These are phyloP conservation scores for Pulveroboletus frians DNA, from an alignment of 768 basidiomycete genomes.

Conservation along the genomic window DNA sequence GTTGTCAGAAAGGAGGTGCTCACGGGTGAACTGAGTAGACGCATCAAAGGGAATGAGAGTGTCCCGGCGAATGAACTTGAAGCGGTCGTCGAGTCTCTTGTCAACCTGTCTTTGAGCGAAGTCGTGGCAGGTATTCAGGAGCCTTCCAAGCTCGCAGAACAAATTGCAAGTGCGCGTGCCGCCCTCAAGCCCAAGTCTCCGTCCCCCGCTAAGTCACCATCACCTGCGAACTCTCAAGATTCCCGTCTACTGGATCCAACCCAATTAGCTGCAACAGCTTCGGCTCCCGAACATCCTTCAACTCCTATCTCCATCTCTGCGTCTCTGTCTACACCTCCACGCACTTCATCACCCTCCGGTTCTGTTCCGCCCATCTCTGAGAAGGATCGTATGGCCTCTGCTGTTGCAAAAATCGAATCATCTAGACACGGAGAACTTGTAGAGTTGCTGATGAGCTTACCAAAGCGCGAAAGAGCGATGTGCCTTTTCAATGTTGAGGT, in stretches of 20 bases:
- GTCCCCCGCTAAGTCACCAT: conserved; percentile 48
- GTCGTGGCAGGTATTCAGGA: conserved; percentile 76
- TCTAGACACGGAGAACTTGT: conserved; percentile 59
- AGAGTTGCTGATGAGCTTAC: conserved; percentile 77
- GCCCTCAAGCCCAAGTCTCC: conserved; percentile 33
- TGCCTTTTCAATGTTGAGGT: conserved; percentile 86
- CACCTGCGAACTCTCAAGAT: conserved; percentile 59
- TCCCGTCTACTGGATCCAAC: conserved; percentile 64
- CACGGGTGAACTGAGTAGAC: conserved; percentile 74
- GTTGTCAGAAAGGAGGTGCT: conserved; percentile 85
- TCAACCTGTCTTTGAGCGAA: conserved; percentile 65
- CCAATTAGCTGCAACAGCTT: conserved; percentile 67
- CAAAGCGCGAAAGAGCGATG: conserved; percentile 85
- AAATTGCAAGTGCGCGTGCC: conserved; percentile 44
- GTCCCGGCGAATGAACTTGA: conserved; percentile 57
- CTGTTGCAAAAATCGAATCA: conserved; percentile 61
- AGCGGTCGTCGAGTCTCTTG: conserved; percentile 65
- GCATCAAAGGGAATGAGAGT: conserved; percentile 53
- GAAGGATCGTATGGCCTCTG: conserved; percentile 65
- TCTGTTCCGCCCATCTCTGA: conserved; percentile 62
- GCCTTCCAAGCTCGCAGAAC: conserved; percentile 56
- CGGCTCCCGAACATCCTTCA: conserved; percentile 86
- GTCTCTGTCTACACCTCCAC: conserved; percentile 73
- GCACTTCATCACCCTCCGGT: conserved; percentile 73
- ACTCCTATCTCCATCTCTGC: conserved; percentile 77